Conservation (phyloP, 2,329 filamentous ascomycete genomes). For the Hypoxylon sp. region DNA sequence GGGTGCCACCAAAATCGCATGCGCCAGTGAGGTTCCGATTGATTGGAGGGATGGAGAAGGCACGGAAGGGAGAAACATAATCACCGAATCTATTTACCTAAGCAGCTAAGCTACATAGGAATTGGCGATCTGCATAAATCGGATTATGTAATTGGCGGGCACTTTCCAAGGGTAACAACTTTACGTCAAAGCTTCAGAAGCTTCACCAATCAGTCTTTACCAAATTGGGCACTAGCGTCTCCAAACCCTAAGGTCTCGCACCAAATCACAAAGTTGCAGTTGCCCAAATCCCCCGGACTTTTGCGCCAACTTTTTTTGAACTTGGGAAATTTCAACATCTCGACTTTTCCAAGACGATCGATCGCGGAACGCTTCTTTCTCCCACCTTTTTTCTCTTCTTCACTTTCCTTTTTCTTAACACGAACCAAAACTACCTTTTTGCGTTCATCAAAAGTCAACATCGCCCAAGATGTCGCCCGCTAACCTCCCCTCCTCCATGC, state of each 20-base stretch:
- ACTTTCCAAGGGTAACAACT: no score
- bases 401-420: conserved; percentile 47
- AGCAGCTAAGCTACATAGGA: no score
- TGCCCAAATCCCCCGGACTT: conserved; percentile 32
- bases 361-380: conserved; percentile 31
- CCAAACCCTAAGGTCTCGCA: conserved; percentile 36
- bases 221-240: conserved; percentile 24
- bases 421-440: conserved; percentile 40
- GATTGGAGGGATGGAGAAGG: no score
- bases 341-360: conserved; percentile 42
- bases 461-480: conserved; percentile 87
- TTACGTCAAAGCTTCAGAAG: no score
- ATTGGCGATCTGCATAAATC: no score
- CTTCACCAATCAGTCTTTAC: conserved; percentile 9
- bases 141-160: no score
- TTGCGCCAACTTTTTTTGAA: conserved; percentile 55
- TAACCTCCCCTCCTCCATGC: conserved; percentile 94
- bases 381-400: conserved; percentile 36
- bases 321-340: conserved; percentile 40
- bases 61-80: conserved; percentile 10
- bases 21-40: no score
- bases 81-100: not conserved
- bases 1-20: no score
- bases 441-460: conserved; percentile 5
- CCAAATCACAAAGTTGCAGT: conserved; percentile 30